phyloP scores from a whole-genome alignment of 306 rosid species.

The Senna siamea region DNA sequence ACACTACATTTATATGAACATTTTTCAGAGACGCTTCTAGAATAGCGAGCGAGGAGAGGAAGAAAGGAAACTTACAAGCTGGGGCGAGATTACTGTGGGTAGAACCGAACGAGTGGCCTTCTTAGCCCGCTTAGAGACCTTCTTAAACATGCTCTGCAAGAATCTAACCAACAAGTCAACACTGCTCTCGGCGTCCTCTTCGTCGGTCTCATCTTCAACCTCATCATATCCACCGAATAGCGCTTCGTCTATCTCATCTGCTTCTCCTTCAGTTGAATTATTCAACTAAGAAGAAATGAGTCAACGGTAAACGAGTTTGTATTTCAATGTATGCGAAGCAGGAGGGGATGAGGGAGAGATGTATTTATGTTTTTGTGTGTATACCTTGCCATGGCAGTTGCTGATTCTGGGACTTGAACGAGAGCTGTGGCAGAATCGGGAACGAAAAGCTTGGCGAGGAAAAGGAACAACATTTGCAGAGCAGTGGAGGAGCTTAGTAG shows the following conservation, averaged over 20 bases:
- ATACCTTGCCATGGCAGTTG: slow-evolving; percentile 47
- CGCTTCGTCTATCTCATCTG: slow-evolving; percentile 47
- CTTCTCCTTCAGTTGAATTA: slow-evolving; percentile 49
- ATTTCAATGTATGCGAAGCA: slow-evolving; percentile 6
- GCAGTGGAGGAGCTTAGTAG: slow-evolving; percentile 38
- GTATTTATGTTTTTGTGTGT: no score
- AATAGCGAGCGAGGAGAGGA: no score
- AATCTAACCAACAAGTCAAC: slow-evolving; percentile 69
- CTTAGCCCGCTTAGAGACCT: slow-evolving; percentile 69
- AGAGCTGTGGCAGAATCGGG: slow-evolving; percentile 30
- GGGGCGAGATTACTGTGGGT: slow-evolving; percentile 61
- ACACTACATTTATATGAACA: background rate
- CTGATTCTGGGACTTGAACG: slow-evolving; percentile 37
- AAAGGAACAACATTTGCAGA: slow-evolving; percentile 26
- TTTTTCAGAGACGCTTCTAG: background rate
- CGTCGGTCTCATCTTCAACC: slow-evolving; percentile 55
- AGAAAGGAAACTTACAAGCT: slow-evolving; percentile 56
- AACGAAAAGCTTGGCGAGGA: slow-evolving; percentile 19
- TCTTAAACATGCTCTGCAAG: slow-evolving; percentile 70
- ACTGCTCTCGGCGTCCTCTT: slow-evolving; percentile 68
- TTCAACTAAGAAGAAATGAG: slow-evolving; percentile 43
- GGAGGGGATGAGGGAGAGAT: background rate
- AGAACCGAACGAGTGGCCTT: slow-evolving; percentile 73
- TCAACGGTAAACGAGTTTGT: background rate
- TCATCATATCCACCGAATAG: slow-evolving; percentile 53